Evolutionary conservation across 805 yeast species (phyloP), one percentile per base, ranked within the genome.

Genomic region (Wickerhamomyces mucosus): DNA sequence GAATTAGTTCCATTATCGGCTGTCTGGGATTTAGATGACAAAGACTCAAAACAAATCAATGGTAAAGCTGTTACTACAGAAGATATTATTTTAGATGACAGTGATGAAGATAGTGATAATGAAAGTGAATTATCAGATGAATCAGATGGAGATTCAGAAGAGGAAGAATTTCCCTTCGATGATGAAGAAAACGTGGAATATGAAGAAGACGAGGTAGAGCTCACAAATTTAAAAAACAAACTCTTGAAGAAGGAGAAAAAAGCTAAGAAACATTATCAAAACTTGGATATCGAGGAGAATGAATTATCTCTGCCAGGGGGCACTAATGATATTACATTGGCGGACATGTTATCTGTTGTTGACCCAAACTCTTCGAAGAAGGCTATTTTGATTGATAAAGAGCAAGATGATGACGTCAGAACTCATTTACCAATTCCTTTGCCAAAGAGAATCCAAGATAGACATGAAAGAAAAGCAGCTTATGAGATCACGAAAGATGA

Each of bases 401-500:
- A 52, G 26, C 57, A 42, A 15, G 36, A 57, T 4, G 58, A 57
- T 24, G 55, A 61, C 19, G 51, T 58, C 14, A 43, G 58, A 13
- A 64, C 65, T 39, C 67, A 89, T 2, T 58, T 85, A 29, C 70
- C 79, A 1, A 77, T 85, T 10, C 96, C 97, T 3, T 64, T 86
- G 33, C 95, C 96, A 2, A 72, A 75, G 46, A 73, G 94, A 42
- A 76, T 89, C 34, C 94, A 86, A 56, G 72, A 82, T 45, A 74
- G 92, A 50, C 71, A 79, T 42, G 95, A 88, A 45, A 71, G 97
- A 50, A 69, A 66, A 35, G 96, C 89, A 3, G 97, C 98, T 0
- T 88, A 82, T 53, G 94, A 83, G 35, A 70, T 92, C 21, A 75
- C 96, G 27, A 85, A 78, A 43, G 80, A 78, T 26, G 95, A 92